Conservation (phyloP, 2,329 filamentous ascomycete genomes). For the Cladosporium sphaerospermum region DNA sequence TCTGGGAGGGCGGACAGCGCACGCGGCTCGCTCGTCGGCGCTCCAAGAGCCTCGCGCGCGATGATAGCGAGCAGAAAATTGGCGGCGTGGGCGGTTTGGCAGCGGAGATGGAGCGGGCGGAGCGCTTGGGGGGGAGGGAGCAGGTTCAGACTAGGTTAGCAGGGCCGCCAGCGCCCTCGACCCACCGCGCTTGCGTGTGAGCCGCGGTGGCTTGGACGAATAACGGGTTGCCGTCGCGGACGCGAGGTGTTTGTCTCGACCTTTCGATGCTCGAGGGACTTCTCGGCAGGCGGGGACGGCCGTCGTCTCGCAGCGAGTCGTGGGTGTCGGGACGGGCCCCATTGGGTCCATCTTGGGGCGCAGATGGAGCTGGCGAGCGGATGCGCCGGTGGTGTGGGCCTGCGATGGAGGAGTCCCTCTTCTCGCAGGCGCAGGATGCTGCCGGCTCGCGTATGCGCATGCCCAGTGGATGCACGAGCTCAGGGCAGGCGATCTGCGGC, state of each 20-base stretch:
- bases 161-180: no score
- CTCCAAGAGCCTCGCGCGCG: not conserved
- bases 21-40: not conserved
- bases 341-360: not conserved
- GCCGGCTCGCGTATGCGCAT: not conserved
- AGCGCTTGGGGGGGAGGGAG: not conserved
- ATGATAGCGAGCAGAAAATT: constrained; percentile 10
- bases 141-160: no score
- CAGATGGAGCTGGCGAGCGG: not conserved
- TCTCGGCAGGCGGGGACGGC: not conserved
- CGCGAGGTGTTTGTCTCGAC: not conserved
- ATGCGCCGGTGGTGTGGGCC: not conserved
- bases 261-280: not conserved
- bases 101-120: not conserved
- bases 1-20: not conserved
- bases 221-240: not conserved
- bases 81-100: not conserved
- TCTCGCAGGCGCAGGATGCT: not conserved
- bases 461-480: not conserved
- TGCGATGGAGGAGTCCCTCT: not conserved
- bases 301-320: not conserved
- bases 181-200: not conserved
- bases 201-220: not conserved
- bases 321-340: constrained; percentile 3
- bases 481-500: not conserved